Evolutionary conservation across 2,329 filamentous ascomycete species (phyloP), one percentile per base, ranked within the genome.

Genomic region (Phialocephala subalpina): DNA sequence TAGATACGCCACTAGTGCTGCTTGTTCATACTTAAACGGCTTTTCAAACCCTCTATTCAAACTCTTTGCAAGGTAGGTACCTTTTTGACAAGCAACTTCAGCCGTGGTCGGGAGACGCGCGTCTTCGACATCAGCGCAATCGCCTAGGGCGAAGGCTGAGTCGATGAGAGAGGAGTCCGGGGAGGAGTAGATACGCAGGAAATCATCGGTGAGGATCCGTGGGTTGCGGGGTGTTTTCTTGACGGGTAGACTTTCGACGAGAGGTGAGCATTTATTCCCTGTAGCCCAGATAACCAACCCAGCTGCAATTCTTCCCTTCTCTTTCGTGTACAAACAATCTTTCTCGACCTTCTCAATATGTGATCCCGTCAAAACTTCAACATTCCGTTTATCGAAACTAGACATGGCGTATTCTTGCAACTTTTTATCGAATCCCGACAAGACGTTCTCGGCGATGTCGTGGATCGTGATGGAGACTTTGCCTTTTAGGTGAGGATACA

Each of bases 401-500:
- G 77, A 65, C 53, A 77, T 74, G 0, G 81, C 81, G 63, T 82
- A 82, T 35, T 82, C 77, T 33, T 78, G 75, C 27, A 82, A 70
- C 18, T 76, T 77, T 14, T 75, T 68, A 57, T 82, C 81, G 57
- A 81, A 83, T 0, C 76, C 78, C 8, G 75, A 76, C 35, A 82
- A 70, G 12, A 82, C 79, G 12, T 76, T 69, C 5, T 78, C 75
- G 5, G 80, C 81, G 1, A 82, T 79, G 66, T 82, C 81, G 62
- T 82, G 80, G 45, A 83, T 79, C n/a, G 77, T 77, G 35, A 83
- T 79, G 3, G 68, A 74, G 9, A 82, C 56, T 49, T 79, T 77
- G 2, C 75, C 77, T 20, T 78, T 77, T 0, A 82, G 71, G 29
- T 79, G 75, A 1, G 80, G 78, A 63, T 81, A 82, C 6, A 82